These are phyloP conservation scores for Lentinula lateritia DNA, from an alignment of 768 basidiomycete species.

Conservation along the genomic window DNA sequence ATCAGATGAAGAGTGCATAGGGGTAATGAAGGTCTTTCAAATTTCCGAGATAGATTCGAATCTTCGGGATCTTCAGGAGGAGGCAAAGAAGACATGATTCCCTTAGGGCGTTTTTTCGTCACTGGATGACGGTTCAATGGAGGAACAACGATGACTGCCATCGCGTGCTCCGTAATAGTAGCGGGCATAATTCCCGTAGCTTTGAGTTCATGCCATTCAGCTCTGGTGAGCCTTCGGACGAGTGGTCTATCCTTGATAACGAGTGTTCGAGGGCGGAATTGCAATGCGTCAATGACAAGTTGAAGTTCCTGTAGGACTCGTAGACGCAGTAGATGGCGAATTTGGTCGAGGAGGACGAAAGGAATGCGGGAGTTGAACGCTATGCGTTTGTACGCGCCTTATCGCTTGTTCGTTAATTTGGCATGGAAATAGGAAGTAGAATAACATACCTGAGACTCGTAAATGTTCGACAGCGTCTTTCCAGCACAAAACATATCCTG, in stretches of 20 bases:
- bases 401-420: not conserved
- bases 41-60: slow-evolving; percentile 3
- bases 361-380: slow-evolving; percentile 25
- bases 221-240: slow-evolving; percentile 59
- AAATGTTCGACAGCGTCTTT: slow-evolving; percentile 39
- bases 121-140: slow-evolving; percentile 51
- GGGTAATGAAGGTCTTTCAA: slow-evolving; percentile 18
- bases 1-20: slow-evolving; percentile 24
- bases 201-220: slow-evolving; percentile 49
- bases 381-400: slow-evolving; percentile 24
- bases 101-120: slow-evolving; percentile 37
- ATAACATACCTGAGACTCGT: slow-evolving; percentile 26
- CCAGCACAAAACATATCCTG: slow-evolving; percentile 57
- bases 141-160: slow-evolving; percentile 67
- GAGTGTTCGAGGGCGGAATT: slow-evolving; percentile 10
- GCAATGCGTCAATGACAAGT: slow-evolving; percentile 43
- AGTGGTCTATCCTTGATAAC: slow-evolving; percentile 23
- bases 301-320: slow-evolving; percentile 75
- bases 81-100: slow-evolving; percentile 31
- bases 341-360: slow-evolving; percentile 45
- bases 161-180: slow-evolving; percentile 31
- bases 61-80: slow-evolving; percentile 15
- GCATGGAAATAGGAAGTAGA: not conserved
- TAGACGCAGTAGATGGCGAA: slow-evolving; percentile 62
- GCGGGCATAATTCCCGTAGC: slow-evolving; percentile 42